Evolutionary conservation across 2,329 filamentous ascomycete genomes (phyloP).

Genomic region (Paramyrothecium roridum): DNA sequence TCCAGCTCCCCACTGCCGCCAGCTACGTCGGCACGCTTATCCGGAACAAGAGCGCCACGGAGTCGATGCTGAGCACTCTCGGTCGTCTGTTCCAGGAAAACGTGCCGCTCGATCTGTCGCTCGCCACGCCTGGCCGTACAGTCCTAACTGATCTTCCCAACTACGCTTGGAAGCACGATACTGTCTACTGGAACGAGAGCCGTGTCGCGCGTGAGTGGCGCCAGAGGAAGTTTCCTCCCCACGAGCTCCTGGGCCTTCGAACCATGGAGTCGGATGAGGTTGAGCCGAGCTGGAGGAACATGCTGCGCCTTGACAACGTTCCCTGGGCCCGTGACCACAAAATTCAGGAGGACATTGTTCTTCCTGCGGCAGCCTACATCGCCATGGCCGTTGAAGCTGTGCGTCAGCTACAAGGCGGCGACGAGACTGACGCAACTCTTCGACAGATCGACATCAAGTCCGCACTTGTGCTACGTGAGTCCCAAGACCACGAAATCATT

Average conservation of each 20-base stretch:
- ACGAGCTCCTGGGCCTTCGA: neutral
- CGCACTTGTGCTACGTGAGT: neutral
- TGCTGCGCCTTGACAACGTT: constrained; percentile 1
- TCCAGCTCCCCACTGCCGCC: neutral
- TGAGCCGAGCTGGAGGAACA: constrained; percentile 5
- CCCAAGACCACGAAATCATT: constrained; percentile 20
- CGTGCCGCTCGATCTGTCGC: neutral
- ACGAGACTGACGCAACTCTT: neutral
- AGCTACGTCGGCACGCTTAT: constrained; percentile 10
- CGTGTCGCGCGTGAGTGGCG: neutral
- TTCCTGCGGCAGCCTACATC: constrained; percentile 30
- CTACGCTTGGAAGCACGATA: constrained; percentile 1
- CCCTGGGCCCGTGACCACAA: constrained; percentile 40
- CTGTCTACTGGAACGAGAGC: constrained; percentile 1
- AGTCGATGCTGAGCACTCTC: constrained; percentile 8
- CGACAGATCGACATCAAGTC: constrained; percentile 1
- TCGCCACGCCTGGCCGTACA: neutral
- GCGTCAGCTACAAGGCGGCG: constrained; percentile 4
- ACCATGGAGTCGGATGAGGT: constrained; percentile 1
- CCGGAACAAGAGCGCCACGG: constrained; percentile 4
- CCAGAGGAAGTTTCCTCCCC: neutral
- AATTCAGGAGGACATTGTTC: constrained; percentile 39
- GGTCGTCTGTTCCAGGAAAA: constrained; percentile 10
- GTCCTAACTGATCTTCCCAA: neutral
- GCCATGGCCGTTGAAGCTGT: constrained; percentile 21